Percentiles rank a stretch among this genome's conserved stretches.
These are phyloP conservation scores for Pontederia crassipes DNA, from an alignment of 176 grass and related monocot species.

Conservation along the genomic window DNA sequence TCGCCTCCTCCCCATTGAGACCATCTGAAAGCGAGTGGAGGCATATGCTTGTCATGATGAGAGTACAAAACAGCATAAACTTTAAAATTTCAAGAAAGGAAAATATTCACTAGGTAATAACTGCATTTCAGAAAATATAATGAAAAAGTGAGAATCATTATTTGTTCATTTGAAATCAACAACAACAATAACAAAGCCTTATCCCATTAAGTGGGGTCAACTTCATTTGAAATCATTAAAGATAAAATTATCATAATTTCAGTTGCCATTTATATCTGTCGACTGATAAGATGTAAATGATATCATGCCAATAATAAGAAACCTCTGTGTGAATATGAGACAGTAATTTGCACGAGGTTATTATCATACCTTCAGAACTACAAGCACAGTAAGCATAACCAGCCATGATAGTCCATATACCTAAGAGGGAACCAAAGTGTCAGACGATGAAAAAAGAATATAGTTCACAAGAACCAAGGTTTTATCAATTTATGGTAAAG, in stretches of 20 bases:
- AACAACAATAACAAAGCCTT: too few species aligned
- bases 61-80: neutral
- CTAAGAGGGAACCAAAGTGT: slow-evolving; percentile 22
- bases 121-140: neutral
- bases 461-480: slow-evolving; percentile 15
- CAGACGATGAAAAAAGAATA: slow-evolving; percentile 8
- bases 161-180: neutral
- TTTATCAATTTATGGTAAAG: neutral
- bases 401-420: slow-evolving; percentile 92
- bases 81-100: neutral
- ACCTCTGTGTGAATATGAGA: neutral
- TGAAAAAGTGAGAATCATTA: neutral
- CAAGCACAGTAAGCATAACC: slow-evolving; percentile 78
- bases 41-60: neutral
- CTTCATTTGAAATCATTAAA: neutral
- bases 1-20: slow-evolving; percentile 60
- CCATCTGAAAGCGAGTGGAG: slow-evolving; percentile 35
- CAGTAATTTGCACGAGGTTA: neutral
- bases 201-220: too few species aligned
- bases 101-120: too few species aligned
- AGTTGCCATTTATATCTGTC: too few species aligned
- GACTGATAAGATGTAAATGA: too few species aligned
- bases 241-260: too few species aligned
- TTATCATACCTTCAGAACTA: slow-evolving; percentile 68
- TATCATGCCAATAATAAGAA: too few species aligned